phyloP scores from a whole-genome alignment of 768 basidiomycete genomes.

The Leccinum longicurvipes region DNA sequence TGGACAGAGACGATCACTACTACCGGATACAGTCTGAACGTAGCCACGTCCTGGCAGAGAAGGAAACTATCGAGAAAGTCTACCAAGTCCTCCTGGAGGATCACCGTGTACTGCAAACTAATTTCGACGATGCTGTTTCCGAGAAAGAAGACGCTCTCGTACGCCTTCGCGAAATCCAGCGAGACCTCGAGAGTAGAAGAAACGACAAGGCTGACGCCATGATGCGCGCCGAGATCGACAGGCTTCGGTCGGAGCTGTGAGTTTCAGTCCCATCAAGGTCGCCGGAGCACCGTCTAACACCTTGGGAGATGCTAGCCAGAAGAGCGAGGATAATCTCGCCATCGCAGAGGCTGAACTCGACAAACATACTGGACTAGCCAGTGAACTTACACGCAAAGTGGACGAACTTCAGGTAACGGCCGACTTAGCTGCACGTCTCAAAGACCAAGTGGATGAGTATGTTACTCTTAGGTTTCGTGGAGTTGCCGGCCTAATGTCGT shows the following conservation, averaged over 20 bases:
- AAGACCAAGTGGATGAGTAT: slow-evolving; percentile 94
- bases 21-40: slow-evolving; percentile 81
- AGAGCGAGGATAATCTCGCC: slow-evolving; percentile 89
- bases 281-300: slow-evolving; percentile 21
- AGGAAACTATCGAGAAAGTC: slow-evolving; percentile 80
- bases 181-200: slow-evolving; percentile 57
- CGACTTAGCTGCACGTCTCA: slow-evolving; percentile 73
- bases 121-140: slow-evolving; percentile 68
- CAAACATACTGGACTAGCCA: slow-evolving; percentile 63
- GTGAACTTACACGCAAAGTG: slow-evolving; percentile 73
- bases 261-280: slow-evolving; percentile 30
- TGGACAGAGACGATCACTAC: slow-evolving; percentile 78
- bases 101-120: slow-evolving; percentile 69
- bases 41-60: slow-evolving; percentile 74
- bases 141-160: slow-evolving; percentile 76
- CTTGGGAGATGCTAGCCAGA: slow-evolving; percentile 60
- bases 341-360: slow-evolving; percentile 81
- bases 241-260: slow-evolving; percentile 80
- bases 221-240: slow-evolving; percentile 78
- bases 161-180: slow-evolving; percentile 56
- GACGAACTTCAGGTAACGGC: slow-evolving; percentile 80
- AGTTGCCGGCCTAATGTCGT: not conserved
- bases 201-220: slow-evolving; percentile 74
- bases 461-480: not conserved
- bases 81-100: slow-evolving; percentile 76